phyloP scores from a whole-genome alignment of 352 stramenopile genomes.

The Phytopythium aichiense region DNA sequence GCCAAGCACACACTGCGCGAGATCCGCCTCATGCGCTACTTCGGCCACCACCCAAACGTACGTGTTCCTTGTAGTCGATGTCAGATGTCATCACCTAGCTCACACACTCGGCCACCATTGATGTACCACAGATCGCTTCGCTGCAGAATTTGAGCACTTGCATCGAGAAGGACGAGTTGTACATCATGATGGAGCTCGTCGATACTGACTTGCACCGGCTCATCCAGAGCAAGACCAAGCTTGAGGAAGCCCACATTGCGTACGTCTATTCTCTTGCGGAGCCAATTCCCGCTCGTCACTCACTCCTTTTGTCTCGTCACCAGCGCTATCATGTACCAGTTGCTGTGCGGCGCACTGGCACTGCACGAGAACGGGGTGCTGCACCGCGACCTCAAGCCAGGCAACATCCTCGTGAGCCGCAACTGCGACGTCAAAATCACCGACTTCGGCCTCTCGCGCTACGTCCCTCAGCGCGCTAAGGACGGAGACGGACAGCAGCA shows the following conservation, averaged over 20 bases:
- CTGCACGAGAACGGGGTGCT: constrained; percentile 89
- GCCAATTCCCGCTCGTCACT: neutral
- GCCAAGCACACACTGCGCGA: constrained; percentile 91
- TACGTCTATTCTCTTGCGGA: constrained; percentile 24
- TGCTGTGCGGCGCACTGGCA: constrained; percentile 87
- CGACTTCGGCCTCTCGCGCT: constrained; percentile 76
- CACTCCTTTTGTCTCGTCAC: neutral
- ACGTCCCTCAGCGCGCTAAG: constrained; percentile 41
- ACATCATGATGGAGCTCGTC: constrained; percentile 94
- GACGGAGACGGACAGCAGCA: constrained; percentile 10
- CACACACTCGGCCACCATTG: no score
- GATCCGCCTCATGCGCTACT: constrained; percentile 89
- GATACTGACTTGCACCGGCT: constrained; percentile 91
- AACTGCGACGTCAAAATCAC: constrained; percentile 87
- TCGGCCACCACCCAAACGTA: constrained; percentile 88
- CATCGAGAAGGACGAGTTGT: constrained; percentile 90
- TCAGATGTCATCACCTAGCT: neutral
- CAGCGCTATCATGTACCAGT: constrained; percentile 93
- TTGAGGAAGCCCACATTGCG: constrained; percentile 74
- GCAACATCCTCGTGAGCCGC: constrained; percentile 84
- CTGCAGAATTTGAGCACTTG: constrained; percentile 82
- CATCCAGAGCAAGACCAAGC: constrained; percentile 87
- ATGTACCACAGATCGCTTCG: constrained; percentile 47
- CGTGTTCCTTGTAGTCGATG: neutral
- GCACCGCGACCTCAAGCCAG: constrained; percentile 82